phyloP scores from a whole-genome alignment of 129 eudicot species.

The Flaveria sonorensis region DNA sequence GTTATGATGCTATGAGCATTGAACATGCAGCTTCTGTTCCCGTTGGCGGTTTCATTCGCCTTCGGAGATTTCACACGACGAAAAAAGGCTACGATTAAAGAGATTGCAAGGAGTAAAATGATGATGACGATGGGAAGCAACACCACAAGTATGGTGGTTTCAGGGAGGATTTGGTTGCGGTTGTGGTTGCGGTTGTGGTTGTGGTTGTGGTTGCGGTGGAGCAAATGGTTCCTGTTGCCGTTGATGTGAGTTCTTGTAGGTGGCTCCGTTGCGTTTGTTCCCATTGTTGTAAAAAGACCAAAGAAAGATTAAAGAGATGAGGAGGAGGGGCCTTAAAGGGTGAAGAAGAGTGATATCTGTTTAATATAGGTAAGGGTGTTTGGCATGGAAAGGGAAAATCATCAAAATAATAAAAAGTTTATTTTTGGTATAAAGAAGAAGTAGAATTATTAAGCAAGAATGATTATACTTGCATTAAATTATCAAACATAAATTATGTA shows the following conservation, averaged over 20 bases:
- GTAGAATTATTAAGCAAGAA: too few species aligned
- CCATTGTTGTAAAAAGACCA: slow-evolving; percentile 12
- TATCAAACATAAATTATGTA: too few species aligned
- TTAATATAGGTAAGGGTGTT: slow-evolving; percentile 19
- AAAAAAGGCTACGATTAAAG: slow-evolving; percentile 55
- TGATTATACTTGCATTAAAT: too few species aligned
- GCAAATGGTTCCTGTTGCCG: slow-evolving; percentile 18
- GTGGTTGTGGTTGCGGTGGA: slow-evolving; percentile 36
- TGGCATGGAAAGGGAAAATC: background rate
- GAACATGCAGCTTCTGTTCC: slow-evolving; percentile 56
- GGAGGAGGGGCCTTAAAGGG: background rate
- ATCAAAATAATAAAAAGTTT: too few species aligned
- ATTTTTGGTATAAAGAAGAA: too few species aligned
- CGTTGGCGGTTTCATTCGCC: slow-evolving; percentile 17
- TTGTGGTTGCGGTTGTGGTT: background rate
- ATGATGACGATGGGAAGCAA: slow-evolving; percentile 51
- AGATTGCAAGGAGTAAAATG: slow-evolving; percentile 54
- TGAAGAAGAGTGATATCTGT: background rate
- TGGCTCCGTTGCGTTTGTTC: slow-evolving; percentile 13
- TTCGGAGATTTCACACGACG: slow-evolving; percentile 52
- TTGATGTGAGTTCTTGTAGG: slow-evolving; percentile 26
- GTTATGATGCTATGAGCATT: slow-evolving; percentile 56
- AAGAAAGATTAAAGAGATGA: slow-evolving; percentile 9
- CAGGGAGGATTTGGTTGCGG: slow-evolving; percentile 38
- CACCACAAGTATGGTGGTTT: slow-evolving; percentile 58